Conservation (phyloP, 768 basidiomycete species). For the Hygrophoropsis aurantiaca region DNA sequence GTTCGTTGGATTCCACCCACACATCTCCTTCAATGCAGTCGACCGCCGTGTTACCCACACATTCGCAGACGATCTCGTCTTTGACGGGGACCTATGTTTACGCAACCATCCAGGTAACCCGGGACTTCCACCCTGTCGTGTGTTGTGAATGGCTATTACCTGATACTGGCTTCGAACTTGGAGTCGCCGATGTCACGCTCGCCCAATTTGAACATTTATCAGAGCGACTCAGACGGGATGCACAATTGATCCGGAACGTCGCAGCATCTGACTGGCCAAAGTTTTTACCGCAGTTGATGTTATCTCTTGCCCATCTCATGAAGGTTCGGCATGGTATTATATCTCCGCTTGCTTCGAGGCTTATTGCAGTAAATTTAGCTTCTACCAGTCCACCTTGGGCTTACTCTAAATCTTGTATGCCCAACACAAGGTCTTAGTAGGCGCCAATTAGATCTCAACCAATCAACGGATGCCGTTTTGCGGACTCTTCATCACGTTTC, state of each 20-base stretch:
- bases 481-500: slow-evolving; percentile 77
- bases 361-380: slow-evolving; percentile 36
- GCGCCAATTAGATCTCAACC: slow-evolving; percentile 69
- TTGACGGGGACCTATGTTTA: slow-evolving; percentile 87
- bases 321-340: slow-evolving; percentile 47
- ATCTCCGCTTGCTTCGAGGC: slow-evolving; percentile 5
- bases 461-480: slow-evolving; percentile 81
- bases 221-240: slow-evolving; percentile 43
- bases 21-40: slow-evolving; percentile 73
- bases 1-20: slow-evolving; percentile 52
- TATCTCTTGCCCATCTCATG: slow-evolving; percentile 74
- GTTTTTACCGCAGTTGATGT: slow-evolving; percentile 53
- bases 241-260: slow-evolving; percentile 30
- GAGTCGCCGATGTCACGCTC: slow-evolving; percentile 82
- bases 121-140: slow-evolving; percentile 87
- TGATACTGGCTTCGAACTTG: slow-evolving; percentile 67
- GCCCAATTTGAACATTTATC: slow-evolving; percentile 77
- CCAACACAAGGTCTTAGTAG: slow-evolving; percentile 49
- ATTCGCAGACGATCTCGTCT: slow-evolving; percentile 82
- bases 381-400: slow-evolving; percentile 61
- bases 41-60: slow-evolving; percentile 43
- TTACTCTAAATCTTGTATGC: slow-evolving; percentile 85
- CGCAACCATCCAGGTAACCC: slow-evolving; percentile 86
- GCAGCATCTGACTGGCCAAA: slow-evolving; percentile 45
- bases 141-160: slow-evolving; percentile 79